Evolutionary conservation across 177 flowering plant species (phyloP).

Genomic region (Telopea speciosissima): DNA sequence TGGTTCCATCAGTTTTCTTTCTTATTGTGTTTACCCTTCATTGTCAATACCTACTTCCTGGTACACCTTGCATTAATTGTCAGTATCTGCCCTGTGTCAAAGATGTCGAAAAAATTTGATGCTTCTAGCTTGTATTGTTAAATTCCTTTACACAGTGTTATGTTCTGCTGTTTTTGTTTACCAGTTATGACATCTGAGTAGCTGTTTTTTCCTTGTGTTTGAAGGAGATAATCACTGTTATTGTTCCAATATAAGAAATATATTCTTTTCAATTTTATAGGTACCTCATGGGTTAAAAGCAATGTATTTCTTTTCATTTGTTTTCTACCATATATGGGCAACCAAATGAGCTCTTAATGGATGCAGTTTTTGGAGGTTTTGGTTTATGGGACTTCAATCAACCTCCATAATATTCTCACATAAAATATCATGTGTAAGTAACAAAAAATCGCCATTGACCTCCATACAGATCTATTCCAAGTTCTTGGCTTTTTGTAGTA

Average conservation of each 20-base stretch:
- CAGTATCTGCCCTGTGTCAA: not conserved
- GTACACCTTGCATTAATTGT: not conserved
- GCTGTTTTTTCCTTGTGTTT: no score
- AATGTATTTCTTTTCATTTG: no score
- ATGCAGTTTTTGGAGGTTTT: not conserved
- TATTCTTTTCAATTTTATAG: no score
- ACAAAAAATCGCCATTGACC: not conserved
- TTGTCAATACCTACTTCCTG: not conserved
- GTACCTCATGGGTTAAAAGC: no score
- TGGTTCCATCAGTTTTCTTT: not conserved
- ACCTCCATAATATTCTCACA: not conserved
- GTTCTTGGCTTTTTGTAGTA: not conserved
- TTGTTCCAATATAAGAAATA: no score
- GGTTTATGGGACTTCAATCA: not conserved
- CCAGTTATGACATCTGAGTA: not conserved
- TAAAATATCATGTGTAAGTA: not conserved
- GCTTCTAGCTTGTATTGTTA: not conserved
- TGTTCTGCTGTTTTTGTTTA: not conserved
- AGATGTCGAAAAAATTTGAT: not conserved
- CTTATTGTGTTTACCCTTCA: not conserved
- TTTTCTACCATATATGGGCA: no score
- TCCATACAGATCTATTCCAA: not conserved
- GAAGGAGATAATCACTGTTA: no score
- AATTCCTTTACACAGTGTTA: no score
- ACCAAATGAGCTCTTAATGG: not conserved